Evolutionary conservation across 2,329 filamentous ascomycete genomes (phyloP), one percentile per base, ranked within the genome.

Genomic region (Talaromyces albobiverticillius): DNA sequence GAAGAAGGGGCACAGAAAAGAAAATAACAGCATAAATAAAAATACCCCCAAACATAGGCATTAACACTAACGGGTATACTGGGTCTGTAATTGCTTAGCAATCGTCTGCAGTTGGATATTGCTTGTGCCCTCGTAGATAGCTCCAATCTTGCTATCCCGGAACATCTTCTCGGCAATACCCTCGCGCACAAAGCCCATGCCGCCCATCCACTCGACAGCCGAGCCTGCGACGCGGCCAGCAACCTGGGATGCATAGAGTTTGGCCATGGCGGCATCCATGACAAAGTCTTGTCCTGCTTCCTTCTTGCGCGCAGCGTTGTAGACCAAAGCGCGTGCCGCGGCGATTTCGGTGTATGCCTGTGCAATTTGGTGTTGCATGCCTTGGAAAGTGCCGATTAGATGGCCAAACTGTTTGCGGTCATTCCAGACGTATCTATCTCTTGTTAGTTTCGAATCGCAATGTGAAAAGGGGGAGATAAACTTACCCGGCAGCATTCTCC

Each of bases 201-300:
- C 94, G 46, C 94, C 94, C 93, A 97, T 97, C 94, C 94, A 99
- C 77, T 99, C 94, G 25, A 99, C 85, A 0, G 93, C 94, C 46
- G 88, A 82, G 6, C 92, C 86, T 53, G 87, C 88, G 18, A 99
- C 93, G 52, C 84, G 85, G 18, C 89, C 89, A 0, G 94, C 94
- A 29, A 99, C 90, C 76, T 99, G 94, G 4, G 89, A 94, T 2
- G 94, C 85, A 71, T 89, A 96, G 53, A 99, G 81, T 80, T 99
- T 99, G 51, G 94, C 94, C 94, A 99, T 99, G 63, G 94, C 94
- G 9, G 94, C 94, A 67, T 99, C 94, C 71, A 83, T 84, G 64
- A 97, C 92, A 68, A 99, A 99, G 71, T 96, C 86, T 76, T 96
- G 86, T 45, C 94, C 94, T 0, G 91, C 90, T 76, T 99, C 94